Conservation (phyloP, 169 alveolate genomes). For the Plasmodium knowlesi region DNA sequence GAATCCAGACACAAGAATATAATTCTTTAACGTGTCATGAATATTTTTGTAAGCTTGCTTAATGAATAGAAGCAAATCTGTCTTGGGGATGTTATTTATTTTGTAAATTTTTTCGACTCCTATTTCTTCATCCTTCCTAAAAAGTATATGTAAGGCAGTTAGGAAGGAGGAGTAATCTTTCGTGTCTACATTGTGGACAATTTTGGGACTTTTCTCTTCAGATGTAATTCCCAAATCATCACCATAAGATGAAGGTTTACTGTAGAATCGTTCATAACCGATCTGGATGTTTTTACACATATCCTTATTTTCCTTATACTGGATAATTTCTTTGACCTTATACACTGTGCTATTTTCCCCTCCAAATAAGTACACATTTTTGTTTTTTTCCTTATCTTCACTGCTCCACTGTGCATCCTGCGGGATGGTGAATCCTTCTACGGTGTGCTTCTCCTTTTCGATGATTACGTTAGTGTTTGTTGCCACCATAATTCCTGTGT, state of each 20-base stretch:
- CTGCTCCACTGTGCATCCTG: not conserved
- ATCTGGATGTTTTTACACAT: not conserved
- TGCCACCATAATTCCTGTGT: conserved; percentile 37
- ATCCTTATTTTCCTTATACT: conserved; percentile 8
- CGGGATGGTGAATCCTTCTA: not conserved
- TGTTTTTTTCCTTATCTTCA: conserved; percentile 27
- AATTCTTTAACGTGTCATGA: conserved; percentile 25
- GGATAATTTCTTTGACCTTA: conserved; percentile 5
- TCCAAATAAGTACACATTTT: not conserved
- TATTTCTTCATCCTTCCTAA: not conserved
- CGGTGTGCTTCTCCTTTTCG: not conserved
- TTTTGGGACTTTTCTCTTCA: not conserved
- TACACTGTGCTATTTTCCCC: conserved; percentile 1
- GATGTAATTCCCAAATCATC: not conserved
- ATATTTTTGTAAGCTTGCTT: conserved; percentile 33
- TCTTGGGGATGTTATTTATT: conserved; percentile 39
- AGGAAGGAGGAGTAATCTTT: conserved; percentile 17
- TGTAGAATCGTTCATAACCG: conserved; percentile 18
- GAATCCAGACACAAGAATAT: conserved; percentile 18
- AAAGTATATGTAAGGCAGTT: conserved; percentile 32
- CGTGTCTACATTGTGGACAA: conserved; percentile 10
- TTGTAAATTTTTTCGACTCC: conserved; percentile 18
- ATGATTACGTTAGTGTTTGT: not conserved
- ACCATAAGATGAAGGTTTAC: not conserved
- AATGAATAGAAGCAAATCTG: conserved; percentile 17